Conservation (phyloP, 306 rosid genomes). For the Dryas octopetala region DNA sequence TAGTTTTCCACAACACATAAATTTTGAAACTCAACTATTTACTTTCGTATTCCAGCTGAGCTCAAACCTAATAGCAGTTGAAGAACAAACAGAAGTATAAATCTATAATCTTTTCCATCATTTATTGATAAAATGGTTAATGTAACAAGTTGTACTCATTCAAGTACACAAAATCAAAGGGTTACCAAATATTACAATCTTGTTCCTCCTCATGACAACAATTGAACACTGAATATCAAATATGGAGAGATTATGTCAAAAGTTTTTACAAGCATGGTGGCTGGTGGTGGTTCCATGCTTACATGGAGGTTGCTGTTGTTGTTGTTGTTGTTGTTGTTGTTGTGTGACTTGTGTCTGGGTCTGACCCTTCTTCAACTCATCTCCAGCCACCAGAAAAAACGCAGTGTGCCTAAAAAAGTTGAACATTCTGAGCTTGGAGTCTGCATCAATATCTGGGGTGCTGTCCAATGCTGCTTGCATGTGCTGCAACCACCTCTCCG, state of each 20-base stretch:
- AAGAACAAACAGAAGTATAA: background rate
- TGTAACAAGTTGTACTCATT: background rate
- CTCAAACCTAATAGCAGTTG: background rate
- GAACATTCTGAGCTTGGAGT: constrained; percentile 58
- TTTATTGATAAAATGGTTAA: background rate
- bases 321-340: background rate
- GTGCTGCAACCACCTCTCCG: constrained; percentile 83
- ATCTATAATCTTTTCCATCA: background rate
- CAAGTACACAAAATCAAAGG: background rate
- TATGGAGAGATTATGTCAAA: background rate
- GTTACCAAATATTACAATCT: background rate
- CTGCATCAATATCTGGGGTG: constrained; percentile 60
- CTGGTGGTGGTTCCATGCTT: constrained; percentile 49
- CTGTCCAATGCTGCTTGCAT: constrained; percentile 75
- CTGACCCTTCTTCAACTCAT: constrained; percentile 59
- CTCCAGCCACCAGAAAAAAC: constrained; percentile 84
- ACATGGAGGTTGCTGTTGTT: constrained; percentile 39
- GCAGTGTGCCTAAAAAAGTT: constrained; percentile 92
- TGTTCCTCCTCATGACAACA: background rate
- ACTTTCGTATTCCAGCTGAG: background rate
- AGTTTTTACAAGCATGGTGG: constrained; percentile 31
- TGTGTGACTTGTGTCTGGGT: background rate
- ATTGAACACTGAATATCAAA: background rate
- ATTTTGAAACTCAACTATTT: background rate
- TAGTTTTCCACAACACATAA: background rate